phyloP scores from a whole-genome alignment of 2,329 filamentous ascomycete species.

The Neoarthrinium moseri region DNA sequence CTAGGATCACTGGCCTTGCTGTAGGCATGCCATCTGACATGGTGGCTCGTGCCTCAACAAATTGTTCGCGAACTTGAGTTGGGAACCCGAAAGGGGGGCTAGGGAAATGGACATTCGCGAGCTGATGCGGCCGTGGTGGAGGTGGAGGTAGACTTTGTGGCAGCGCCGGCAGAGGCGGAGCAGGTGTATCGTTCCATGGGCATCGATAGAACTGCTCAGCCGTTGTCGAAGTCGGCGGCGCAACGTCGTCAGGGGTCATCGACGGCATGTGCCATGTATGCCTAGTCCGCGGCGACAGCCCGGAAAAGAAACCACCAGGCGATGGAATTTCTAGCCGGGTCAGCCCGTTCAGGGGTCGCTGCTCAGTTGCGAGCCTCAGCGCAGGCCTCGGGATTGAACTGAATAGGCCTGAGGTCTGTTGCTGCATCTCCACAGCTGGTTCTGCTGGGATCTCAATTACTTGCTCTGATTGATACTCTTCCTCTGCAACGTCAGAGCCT shows the following conservation, averaged over 20 bases:
- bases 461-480: conserved; percentile 60
- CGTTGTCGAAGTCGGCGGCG: conserved; percentile 80
- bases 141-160: conserved; percentile 29
- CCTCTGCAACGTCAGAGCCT: conserved; percentile 50
- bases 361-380: conserved; percentile 42
- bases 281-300: conserved; percentile 71
- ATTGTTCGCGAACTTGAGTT: conserved; percentile 50
- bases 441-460: conserved; percentile 49
- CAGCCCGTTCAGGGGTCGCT: conserved; percentile 66
- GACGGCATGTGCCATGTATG: conserved; percentile 76
- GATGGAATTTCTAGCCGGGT: conserved; percentile 87
- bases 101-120: conserved; percentile 33
- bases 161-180: conserved; percentile 31
- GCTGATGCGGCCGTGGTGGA: conserved; percentile 35
- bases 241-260: conserved; percentile 50
- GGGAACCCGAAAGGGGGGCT: conserved; percentile 63
- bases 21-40: conserved; percentile 65
- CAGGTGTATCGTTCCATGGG: conserved; percentile 63
- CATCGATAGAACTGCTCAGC: conserved; percentile 88
- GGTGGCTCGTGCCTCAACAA: conserved; percentile 27
- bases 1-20: conserved; percentile 52
- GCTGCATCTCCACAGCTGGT: conserved; percentile 50
- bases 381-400: conserved; percentile 37
- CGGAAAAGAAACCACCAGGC: conserved; percentile 88
- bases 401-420: conserved; percentile 49